A percentile compares a stretch with the other conserved stretches of the same genome.
These are phyloP conservation scores for Cryphonectria carpinicola DNA, from an alignment of 2,329 filamentous ascomycete species.

Conservation along the genomic window DNA sequence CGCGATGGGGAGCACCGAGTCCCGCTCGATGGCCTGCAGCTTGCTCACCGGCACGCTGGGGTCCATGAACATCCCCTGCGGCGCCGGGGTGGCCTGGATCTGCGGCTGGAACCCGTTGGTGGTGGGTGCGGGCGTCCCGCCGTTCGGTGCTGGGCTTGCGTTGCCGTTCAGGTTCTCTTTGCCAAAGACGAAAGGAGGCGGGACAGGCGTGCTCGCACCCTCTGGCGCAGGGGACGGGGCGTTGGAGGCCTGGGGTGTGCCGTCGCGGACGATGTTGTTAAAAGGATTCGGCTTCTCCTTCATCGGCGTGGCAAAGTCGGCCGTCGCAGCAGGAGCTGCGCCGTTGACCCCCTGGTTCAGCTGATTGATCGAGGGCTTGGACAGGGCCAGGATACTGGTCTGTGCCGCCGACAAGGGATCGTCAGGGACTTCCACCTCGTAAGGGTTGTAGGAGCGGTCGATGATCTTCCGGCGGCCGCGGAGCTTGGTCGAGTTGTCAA, in stretches of 20 bases:
- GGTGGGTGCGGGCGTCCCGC: conserved; percentile 48
- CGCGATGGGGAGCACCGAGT: conserved; percentile 79
- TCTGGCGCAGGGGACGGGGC: conserved; percentile 89
- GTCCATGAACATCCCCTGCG: conserved; percentile 55
- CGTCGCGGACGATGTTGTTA: conserved; percentile 71
- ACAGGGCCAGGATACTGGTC: conserved; percentile 63
- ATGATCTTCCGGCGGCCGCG: conserved; percentile 78
- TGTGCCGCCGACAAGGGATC: conserved; percentile 89
- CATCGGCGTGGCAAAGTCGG: conserved; percentile 60
- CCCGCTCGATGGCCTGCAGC: conserved; percentile 69
- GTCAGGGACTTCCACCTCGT: conserved; percentile 84
- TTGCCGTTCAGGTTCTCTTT: conserved; percentile 49
- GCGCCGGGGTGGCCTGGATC: conserved; percentile 35
- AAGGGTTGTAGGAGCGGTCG: conserved; percentile 88
- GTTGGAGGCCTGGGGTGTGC: conserved; percentile 81
- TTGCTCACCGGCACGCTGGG: conserved; percentile 54
- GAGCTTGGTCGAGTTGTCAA: conserved; percentile 82
- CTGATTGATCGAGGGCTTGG: conserved; percentile 58
- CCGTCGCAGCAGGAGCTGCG: conserved; percentile 48
- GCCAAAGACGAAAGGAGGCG: conserved; percentile 60
- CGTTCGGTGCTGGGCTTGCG: conserved; percentile 58
- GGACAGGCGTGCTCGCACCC: conserved; percentile 67
- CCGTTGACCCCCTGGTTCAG: conserved; percentile 40
- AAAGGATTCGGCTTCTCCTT: conserved; percentile 69
- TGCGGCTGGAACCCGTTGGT: conserved; percentile 45